Conservation (phyloP, 495 filamentous ascomycete genomes). For the Penicillium goetzii region DNA sequence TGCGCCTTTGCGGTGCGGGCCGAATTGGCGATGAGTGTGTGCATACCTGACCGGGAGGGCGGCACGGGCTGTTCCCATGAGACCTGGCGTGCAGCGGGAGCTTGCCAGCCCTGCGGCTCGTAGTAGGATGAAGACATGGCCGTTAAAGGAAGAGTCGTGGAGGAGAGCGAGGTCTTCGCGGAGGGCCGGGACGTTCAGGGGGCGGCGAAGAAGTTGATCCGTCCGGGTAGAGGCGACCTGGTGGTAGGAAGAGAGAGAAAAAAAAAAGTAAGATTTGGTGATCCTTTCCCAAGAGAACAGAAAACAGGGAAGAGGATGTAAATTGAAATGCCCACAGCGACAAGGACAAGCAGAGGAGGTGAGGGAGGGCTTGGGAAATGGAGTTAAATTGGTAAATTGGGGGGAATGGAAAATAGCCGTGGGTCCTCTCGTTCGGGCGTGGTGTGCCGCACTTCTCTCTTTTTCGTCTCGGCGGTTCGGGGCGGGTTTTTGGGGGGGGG, state of each 20-base stretch:
- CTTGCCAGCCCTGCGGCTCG: conserved; percentile 82
- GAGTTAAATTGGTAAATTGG: neutral
- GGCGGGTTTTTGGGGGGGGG: conserved; percentile 16
- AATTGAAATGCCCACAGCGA: neutral
- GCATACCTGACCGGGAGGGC: conserved; percentile 82
- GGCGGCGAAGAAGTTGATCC: conserved; percentile 37
- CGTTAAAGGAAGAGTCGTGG: conserved; percentile 22
- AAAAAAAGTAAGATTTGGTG: conserved; percentile 24
- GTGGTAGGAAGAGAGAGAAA: conserved; percentile 2
- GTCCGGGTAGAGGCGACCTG: conserved; percentile 38
- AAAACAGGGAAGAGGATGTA: neutral
- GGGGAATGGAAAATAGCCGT: conserved; percentile 22
- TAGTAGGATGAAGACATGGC: conserved; percentile 84
- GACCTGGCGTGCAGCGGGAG: conserved; percentile 62
- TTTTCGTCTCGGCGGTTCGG: conserved; percentile 21
- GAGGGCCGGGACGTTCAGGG: conserved; percentile 32
- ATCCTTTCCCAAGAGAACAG: conserved; percentile 13
- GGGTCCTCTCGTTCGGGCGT: conserved; percentile 17
- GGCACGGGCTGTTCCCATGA: conserved; percentile 86
- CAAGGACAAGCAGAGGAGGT: neutral
- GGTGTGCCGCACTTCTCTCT: conserved; percentile 13
- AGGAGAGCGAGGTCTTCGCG: conserved; percentile 18
- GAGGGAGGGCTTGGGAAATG: conserved; percentile 5
- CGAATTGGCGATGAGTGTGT: conserved; percentile 10
- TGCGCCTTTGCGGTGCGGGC: conserved; percentile 18